Evolutionary conservation across 179 eudicot species (phyloP).

Genomic region (Heliamphora pulchella): DNA sequence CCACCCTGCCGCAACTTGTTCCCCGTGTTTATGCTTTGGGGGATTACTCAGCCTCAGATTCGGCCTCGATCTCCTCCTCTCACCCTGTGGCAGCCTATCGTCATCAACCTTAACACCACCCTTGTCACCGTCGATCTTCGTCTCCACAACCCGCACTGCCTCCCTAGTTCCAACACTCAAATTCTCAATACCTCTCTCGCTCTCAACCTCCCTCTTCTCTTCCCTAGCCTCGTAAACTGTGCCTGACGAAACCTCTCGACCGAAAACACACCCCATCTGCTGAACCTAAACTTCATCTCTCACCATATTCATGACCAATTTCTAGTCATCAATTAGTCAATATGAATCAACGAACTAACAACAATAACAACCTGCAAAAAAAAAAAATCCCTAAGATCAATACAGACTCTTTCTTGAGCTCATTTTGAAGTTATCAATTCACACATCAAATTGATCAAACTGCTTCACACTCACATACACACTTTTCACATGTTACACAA

Average conservation of each 20-base stretch:
- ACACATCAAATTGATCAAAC: not conserved
- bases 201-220: constrained; percentile 16
- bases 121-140: constrained; percentile 1
- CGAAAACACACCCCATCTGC: constrained; percentile 35
- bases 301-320: constrained; percentile 9
- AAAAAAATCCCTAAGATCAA: not conserved
- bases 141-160: constrained; percentile 10
- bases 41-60: constrained; percentile 51
- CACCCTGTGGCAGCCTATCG: constrained; percentile 31
- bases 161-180: constrained; percentile 21
- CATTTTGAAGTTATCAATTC: not conserved
- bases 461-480: not conserved
- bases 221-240: constrained; percentile 20
- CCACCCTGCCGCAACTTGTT: constrained; percentile 82
- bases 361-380: not conserved
- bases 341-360: constrained; percentile 6
- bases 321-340: constrained; percentile 6
- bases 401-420: not conserved
- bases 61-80: constrained; percentile 43
- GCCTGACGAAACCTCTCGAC: constrained; percentile 26
- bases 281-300: constrained; percentile 16
- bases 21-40: constrained; percentile 50
- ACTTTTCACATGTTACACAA: not conserved
- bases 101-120: constrained; percentile 18
- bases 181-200: constrained; percentile 14